These are phyloP conservation scores for Vitis cinerea DNA, from an alignment of 164 flowering plant species.

Conservation along the genomic window DNA sequence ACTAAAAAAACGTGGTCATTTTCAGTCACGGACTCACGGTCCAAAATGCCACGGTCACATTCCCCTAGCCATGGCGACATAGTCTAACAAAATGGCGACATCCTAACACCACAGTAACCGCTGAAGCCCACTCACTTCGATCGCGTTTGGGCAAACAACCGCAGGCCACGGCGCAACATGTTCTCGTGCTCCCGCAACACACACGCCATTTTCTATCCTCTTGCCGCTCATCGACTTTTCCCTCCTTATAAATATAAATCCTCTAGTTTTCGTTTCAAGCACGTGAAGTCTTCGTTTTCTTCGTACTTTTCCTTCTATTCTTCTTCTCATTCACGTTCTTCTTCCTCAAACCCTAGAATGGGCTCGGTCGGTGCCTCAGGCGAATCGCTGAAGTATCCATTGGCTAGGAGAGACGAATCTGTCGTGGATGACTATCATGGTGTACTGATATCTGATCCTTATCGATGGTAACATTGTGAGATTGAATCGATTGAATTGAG, in stretches of 20 bases:
- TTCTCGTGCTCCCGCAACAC: constrained; percentile 21
- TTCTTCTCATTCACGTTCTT: not conserved
- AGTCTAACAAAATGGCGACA: constrained; percentile 2
- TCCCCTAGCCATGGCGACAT: constrained; percentile 5
- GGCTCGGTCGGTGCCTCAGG: constrained; percentile 38
- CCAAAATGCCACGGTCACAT: too few species aligned
- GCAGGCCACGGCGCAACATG: constrained; percentile 7
- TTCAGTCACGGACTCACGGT: too few species aligned
- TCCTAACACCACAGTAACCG: not conserved
- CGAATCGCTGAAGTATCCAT: constrained; percentile 48
- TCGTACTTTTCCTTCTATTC: not conserved
- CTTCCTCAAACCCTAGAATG: constrained; percentile 22
- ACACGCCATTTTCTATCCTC: constrained; percentile 1
- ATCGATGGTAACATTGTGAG: constrained; percentile 60
- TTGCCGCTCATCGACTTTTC: not conserved
- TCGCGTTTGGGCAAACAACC: not conserved
- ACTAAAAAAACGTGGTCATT: too few species aligned
- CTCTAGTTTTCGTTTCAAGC: too few species aligned
- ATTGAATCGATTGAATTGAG: too few species aligned
- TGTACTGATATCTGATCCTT: constrained; percentile 70
- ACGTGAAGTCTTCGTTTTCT: not conserved
- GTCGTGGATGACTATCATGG: constrained; percentile 81
- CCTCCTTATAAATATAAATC: not conserved
- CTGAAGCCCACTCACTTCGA: constrained; percentile 7
- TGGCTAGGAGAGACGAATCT: constrained; percentile 71